Conservation (phyloP, 768 basidiomycete genomes). For the Serendipita vermifera region DNA sequence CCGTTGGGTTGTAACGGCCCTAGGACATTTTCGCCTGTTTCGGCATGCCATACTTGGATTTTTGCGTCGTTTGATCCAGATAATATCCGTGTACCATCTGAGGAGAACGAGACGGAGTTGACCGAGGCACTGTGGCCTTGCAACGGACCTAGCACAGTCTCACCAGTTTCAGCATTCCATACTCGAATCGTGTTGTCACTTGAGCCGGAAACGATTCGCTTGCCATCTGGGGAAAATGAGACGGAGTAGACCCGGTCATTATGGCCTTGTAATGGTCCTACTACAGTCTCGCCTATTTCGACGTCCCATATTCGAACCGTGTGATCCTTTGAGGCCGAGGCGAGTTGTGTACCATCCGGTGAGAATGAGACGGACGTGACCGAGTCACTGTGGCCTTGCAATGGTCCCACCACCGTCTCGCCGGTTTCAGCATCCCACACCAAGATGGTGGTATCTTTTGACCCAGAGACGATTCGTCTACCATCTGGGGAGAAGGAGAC, state of each 20-base stretch:
- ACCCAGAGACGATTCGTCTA: too few species aligned
- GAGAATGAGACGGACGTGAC: conserved; percentile 12
- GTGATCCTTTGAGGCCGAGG: conserved; percentile 9
- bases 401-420: too few species aligned
- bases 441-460: too few species aligned
- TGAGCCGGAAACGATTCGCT: too few species aligned
- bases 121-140: neutral
- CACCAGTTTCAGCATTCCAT: too few species aligned
- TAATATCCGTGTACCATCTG: neutral
- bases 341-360: neutral
- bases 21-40: conserved; percentile 18
- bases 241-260: too few species aligned
- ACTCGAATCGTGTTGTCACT: too few species aligned
- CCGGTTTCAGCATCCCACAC: too few species aligned
- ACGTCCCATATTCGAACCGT: conserved; percentile 15
- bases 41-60: conserved; percentile 16
- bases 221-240: too few species aligned
- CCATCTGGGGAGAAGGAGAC: too few species aligned
- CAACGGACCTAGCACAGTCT: too few species aligned
- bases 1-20: conserved; percentile 17
- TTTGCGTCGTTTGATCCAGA: conserved; percentile 10
- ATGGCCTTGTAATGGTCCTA: conserved; percentile 18
- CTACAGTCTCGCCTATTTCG: conserved; percentile 18
- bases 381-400: too few species aligned
- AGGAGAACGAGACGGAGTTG: conserved; percentile 11